Percentiles rank a stretch among this genome's conserved stretches.
phyloP scores from a whole-genome alignment of 768 basidiomycete genomes.

The Podaxis sp. region DNA sequence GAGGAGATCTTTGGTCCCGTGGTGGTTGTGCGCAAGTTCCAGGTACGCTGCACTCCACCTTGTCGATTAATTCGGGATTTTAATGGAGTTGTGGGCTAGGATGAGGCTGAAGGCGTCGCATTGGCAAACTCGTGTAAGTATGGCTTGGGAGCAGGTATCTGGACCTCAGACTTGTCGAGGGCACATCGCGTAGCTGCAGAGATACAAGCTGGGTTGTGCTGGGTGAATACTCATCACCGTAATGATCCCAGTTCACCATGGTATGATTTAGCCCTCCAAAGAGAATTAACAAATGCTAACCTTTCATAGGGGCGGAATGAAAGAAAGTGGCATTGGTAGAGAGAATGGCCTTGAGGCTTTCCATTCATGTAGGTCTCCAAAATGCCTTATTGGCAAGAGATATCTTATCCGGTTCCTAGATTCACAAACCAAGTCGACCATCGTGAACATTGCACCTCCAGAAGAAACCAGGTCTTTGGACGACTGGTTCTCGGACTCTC shows the following conservation, averaged over 20 bases:
- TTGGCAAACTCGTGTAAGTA: conserved; percentile 80
- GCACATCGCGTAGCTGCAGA: conserved; percentile 72
- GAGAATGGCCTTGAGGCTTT: conserved; percentile 86
- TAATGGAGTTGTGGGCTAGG: conserved; percentile 30
- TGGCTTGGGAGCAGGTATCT: conserved; percentile 79
- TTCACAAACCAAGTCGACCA: conserved; percentile 81
- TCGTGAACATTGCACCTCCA: conserved; percentile 67
- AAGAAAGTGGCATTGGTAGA: conserved; percentile 83
- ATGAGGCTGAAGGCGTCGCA: conserved; percentile 61
- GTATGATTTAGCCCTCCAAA: conserved; percentile 37
- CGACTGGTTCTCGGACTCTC: conserved; percentile 76
- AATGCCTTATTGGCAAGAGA: background rate
- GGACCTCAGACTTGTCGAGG: conserved; percentile 73
- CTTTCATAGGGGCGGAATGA: conserved; percentile 76
- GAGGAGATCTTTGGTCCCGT: conserved; percentile 89
- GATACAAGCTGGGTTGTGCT: conserved; percentile 77
- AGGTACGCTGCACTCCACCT: conserved; percentile 17
- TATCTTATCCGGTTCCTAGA: conserved; percentile 41
- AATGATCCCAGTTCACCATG: conserved; percentile 91
- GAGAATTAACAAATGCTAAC: background rate
- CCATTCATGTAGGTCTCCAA: conserved; percentile 61
- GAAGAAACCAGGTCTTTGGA: conserved; percentile 59
- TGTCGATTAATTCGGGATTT: background rate
- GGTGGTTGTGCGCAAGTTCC: conserved; percentile 57
- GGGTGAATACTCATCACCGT: conserved; percentile 89